Evolutionary conservation across 2,329 filamentous ascomycete species (phyloP).

Genomic region (Xylariaceae sp.): DNA sequence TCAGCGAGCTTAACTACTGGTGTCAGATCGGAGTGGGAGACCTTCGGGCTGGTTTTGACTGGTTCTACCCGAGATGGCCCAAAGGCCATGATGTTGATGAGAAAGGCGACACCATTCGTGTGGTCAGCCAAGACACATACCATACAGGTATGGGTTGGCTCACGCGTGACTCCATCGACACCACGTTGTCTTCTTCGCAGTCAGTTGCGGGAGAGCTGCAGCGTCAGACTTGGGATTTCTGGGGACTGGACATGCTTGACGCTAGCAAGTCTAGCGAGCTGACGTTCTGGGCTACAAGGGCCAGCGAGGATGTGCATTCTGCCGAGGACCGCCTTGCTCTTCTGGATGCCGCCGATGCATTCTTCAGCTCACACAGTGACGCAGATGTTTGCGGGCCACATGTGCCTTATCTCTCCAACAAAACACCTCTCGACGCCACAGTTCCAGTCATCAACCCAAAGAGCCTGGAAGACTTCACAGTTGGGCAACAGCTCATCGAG

Average conservation of each 20-base stretch:
- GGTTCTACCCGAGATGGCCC: conserved; percentile 77
- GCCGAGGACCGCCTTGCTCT: conserved; percentile 21
- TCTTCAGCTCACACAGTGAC: conserved; percentile 55
- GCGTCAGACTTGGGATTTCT: conserved; percentile 58
- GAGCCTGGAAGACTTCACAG: conserved; percentile 41
- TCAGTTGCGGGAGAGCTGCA: conserved; percentile 55
- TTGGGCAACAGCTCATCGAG: conserved; percentile 42
- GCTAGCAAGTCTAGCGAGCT: conserved; percentile 40
- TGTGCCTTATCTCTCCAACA: conserved; percentile 34
- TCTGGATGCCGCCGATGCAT: conserved; percentile 45
- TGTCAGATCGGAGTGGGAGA: conserved; percentile 94
- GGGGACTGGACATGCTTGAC: conserved; percentile 56
- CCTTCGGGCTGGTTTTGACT: conserved; percentile 77
- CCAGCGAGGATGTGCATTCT: conserved; percentile 2
- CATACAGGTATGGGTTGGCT: conserved; percentile 69
- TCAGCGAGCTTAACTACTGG: conserved; percentile 89
- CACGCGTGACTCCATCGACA: conserved; percentile 49
- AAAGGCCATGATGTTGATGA: conserved; percentile 61
- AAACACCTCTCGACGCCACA: conserved; percentile 51
- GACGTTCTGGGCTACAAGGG: conserved; percentile 23
- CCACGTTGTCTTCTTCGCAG: conserved; percentile 27
- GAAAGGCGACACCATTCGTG: conserved; percentile 60
- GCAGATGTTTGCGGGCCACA: conserved; percentile 53
- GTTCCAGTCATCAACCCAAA: conserved; percentile 46
- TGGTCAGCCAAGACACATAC: conserved; percentile 78